Evolutionary conservation across 305 asterid species (phyloP).

Genomic region (Withania somnifera): DNA sequence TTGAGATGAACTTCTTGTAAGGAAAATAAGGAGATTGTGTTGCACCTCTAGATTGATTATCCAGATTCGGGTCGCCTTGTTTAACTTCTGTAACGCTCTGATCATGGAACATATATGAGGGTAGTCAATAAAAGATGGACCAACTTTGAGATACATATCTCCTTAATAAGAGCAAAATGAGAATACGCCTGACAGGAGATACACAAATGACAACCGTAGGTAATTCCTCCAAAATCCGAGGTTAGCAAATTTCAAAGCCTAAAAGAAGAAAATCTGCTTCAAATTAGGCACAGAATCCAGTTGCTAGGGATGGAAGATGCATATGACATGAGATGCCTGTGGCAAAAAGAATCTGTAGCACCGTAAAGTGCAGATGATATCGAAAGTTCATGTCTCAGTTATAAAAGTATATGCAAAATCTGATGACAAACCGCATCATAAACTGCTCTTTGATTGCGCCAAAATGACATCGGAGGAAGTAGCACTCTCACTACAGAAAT

Average conservation of each 20-base stretch:
- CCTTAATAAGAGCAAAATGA: neutral
- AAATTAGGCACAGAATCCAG: no score
- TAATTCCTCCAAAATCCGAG: neutral
- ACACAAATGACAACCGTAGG: neutral
- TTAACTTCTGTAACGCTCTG: neutral
- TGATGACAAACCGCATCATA: slow-evolving; percentile 39
- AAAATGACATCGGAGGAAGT: slow-evolving; percentile 42
- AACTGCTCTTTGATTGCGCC: slow-evolving; percentile 54
- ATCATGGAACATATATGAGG: slow-evolving; percentile 20
- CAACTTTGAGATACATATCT: neutral
- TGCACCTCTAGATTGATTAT: neutral
- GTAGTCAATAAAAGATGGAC: neutral
- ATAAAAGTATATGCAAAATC: neutral
- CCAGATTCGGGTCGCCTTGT: neutral
- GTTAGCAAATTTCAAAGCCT: neutral
- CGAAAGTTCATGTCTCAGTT: neutral
- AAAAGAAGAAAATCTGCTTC: neutral
- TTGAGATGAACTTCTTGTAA: neutral
- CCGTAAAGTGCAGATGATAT: neutral
- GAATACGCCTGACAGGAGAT: neutral
- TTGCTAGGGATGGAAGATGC: neutral
- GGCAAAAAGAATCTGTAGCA: neutral
- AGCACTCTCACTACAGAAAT: slow-evolving; percentile 50
- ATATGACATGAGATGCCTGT: neutral
- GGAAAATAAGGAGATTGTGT: neutral